Evolutionary conservation across 176 grass and related monocot species (phyloP).

Genomic region (Triticum turgidum): DNA sequence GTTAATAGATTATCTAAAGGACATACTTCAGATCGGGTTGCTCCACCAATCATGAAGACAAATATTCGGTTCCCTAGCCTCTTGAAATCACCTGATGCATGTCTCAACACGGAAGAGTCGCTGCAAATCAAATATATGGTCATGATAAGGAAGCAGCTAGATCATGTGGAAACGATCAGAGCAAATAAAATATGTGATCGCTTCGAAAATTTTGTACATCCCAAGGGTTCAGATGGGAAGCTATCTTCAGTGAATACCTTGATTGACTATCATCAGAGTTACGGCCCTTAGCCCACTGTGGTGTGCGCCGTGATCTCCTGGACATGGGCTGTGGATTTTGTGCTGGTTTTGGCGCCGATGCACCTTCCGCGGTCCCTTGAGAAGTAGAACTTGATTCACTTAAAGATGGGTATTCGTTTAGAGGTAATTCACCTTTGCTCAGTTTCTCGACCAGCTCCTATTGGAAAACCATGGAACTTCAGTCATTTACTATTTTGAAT

Average conservation of each 20-base stretch:
- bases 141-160: conserved; percentile 4
- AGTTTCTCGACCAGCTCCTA: conserved; percentile 85
- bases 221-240: not conserved
- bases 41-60: conserved; percentile 91
- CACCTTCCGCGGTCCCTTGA: conserved; percentile 24
- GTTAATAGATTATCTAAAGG: not conserved
- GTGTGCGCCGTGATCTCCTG: conserved; percentile 73
- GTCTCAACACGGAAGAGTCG: conserved; percentile 75
- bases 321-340: conserved; percentile 58
- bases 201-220: too few species aligned
- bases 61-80: conserved; percentile 94
- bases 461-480: conserved; percentile 11
- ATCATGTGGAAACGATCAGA: not conserved
- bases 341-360: conserved; percentile 2
- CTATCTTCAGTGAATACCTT: conserved; percentile 48
- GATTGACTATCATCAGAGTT: conserved; percentile 63
- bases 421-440: conserved; percentile 66
- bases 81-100: conserved; percentile 77
- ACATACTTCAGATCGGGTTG: conserved; percentile 90
- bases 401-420: conserved; percentile 78
- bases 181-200: not conserved
- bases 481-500: not conserved
- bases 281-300: conserved; percentile 71
- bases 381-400: conserved; percentile 51
- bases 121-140: conserved; percentile 45